Evolutionary conservation across 257 asterid species (phyloP).

Genomic region (Eucommia ulmoides): DNA sequence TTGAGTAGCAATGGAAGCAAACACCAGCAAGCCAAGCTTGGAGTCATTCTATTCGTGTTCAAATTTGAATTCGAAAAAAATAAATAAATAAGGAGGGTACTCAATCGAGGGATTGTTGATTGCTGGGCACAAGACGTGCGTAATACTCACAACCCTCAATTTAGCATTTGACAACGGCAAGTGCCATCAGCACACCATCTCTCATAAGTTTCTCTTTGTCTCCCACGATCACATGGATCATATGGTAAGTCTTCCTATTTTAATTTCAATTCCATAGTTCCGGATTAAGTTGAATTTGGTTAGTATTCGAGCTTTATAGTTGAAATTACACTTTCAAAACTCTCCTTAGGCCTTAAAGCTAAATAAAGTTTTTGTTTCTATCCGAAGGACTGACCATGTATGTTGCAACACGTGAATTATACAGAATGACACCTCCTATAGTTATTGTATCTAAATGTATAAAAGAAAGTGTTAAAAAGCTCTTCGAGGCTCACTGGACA

Average conservation of each 20-base stretch:
- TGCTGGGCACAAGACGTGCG: slow-evolving; percentile 94
- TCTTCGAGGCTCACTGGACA: slow-evolving; percentile 97
- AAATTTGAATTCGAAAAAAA: slow-evolving; percentile 16
- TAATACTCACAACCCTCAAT: slow-evolving; percentile 67
- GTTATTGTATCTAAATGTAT: slow-evolving; percentile 73
- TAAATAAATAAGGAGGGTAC: slow-evolving; percentile 45
- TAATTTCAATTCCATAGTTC: too few species aligned
- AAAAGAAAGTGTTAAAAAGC: slow-evolving; percentile 64
- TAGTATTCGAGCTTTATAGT: too few species aligned
- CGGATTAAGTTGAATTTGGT: too few species aligned
- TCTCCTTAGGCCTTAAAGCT: too few species aligned
- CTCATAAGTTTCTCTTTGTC: slow-evolving; percentile 86
- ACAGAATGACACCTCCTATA: slow-evolving; percentile 73
- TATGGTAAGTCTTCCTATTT: slow-evolving; percentile 43
- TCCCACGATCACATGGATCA: slow-evolving; percentile 99
- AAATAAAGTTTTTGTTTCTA: not conserved
- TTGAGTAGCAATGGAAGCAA: too few species aligned
- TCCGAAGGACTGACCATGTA: slow-evolving; percentile 94
- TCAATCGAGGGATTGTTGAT: slow-evolving; percentile 69
- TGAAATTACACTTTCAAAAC: too few species aligned
- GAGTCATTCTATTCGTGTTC: not conserved
- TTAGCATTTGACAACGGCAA: slow-evolving; percentile 86
- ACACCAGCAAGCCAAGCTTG: too few species aligned
- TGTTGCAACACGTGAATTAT: slow-evolving; percentile 89
- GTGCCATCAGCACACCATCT: slow-evolving; percentile 92